phyloP scores from a whole-genome alignment of 2,329 filamentous ascomycete genomes.

The Phaeosphaeria sp. region DNA sequence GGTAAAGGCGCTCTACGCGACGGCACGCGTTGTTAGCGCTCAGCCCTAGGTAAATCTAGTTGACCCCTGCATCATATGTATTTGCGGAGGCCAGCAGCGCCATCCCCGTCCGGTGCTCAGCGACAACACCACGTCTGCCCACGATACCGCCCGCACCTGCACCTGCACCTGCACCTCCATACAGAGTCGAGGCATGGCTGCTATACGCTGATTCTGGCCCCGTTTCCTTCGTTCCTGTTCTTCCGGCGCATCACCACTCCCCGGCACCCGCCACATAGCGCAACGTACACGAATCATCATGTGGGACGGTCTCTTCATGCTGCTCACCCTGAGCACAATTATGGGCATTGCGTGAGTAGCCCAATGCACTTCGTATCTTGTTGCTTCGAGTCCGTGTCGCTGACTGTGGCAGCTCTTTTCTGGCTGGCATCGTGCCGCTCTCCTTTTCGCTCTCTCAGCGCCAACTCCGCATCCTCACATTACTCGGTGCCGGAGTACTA shows the following conservation, averaged over 20 bases:
- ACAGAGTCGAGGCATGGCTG: slow-evolving; percentile 22
- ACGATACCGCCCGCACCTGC: slow-evolving; percentile 7
- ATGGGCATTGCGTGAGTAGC: slow-evolving; percentile 68
- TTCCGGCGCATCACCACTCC: slow-evolving; percentile 20
- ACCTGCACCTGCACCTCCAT: no score
- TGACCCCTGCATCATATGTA: slow-evolving; percentile 16
- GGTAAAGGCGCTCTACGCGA: slow-evolving; percentile 26
- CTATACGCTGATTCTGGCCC: slow-evolving; percentile 14
- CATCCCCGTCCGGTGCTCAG: background rate
- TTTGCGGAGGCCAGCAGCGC: slow-evolving; percentile 15
- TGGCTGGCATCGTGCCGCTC: slow-evolving; percentile 88
- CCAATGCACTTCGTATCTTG: background rate
- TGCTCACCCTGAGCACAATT: slow-evolving; percentile 69
- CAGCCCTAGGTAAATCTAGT: slow-evolving; percentile 35
- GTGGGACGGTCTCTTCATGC: slow-evolving; percentile 70
- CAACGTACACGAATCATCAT: slow-evolving; percentile 42
- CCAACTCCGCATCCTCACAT: slow-evolving; percentile 87
- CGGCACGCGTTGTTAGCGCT: slow-evolving; percentile 23
- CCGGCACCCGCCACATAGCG: slow-evolving; percentile 10
- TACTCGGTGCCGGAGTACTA: slow-evolving; percentile 89
- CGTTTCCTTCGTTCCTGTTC: slow-evolving; percentile 17
- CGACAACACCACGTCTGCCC: slow-evolving; percentile 4
- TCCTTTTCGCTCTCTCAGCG: slow-evolving; percentile 87
- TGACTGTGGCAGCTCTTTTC: slow-evolving; percentile 74
- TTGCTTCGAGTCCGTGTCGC: background rate